Base-by-base conservation (phyloP, 2,329 filamentous ascomycete species). In the Stylonectria norvegica region DNA sequence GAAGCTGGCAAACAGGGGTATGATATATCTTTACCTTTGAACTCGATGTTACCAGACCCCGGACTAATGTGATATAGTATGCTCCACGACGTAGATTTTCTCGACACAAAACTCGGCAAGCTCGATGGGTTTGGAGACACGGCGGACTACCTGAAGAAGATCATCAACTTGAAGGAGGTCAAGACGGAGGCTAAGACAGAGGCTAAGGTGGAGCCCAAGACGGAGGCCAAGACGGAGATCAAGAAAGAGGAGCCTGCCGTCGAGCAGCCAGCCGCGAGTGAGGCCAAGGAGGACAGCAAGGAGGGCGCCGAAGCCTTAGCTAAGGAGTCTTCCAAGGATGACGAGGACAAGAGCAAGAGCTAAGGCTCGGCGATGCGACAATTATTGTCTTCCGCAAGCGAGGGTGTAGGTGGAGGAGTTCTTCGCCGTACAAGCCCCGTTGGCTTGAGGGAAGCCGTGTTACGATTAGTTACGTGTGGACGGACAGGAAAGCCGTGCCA, bases 71-170 rank as follows among this genome's bases (percentile, higher is more conserved):
- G 4, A 17, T 15, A 7, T 9, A 93, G 88, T 58, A 83, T 96
- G 72, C 69, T 87, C 34, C 76, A 76, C 33, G 89, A 95, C 57
- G 76, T 88, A 12, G 80, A 89, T 40, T 79, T 82, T 51, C 84
- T 95, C 54, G 76, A 81, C 34, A 67, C 74, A 1, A 83, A 81
- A 50, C 74, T 95, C 5, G 75, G 79, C 50, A 89, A 87, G 58
- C 77, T 95, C 27, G 84, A 93, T 37, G 89, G 87, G 2, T 87
- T 88, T 43, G 83, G 77, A 8, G 83, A 89, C 50, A 72, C 87
- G 3, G 87, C 86, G 20, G 76, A 84, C 23, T 75, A 82, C 47
- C 72, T 96, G 5, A 66, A 82, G 10, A 75, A 77, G 15, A 75
- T 88, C 28, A 72, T 86, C 39, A 76, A 76, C 42, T 68, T 72